Conservation (phyloP, 805 yeast species). For the Kodamaea neixiangensis region DNA sequence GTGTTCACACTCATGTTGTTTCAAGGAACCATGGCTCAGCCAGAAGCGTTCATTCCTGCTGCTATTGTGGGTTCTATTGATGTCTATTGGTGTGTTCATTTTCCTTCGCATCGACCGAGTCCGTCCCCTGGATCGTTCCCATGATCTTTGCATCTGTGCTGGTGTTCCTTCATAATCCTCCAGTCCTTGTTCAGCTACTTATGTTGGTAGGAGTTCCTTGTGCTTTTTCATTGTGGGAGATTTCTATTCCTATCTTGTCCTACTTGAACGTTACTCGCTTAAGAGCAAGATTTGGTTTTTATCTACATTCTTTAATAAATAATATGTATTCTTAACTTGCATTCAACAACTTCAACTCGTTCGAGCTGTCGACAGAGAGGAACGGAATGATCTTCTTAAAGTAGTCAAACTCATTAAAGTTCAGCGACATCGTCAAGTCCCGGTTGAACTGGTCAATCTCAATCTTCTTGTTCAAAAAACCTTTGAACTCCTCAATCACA, state of each 20-base stretch:
- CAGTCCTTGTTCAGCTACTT: constrained; percentile 54
- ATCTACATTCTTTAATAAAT: not conserved
- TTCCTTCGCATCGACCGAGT: constrained; percentile 22
- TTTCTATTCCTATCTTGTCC: constrained; percentile 49
- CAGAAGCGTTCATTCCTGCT: constrained; percentile 21
- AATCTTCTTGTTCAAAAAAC: constrained; percentile 34
- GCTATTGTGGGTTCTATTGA: constrained; percentile 24
- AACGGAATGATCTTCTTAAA: constrained; percentile 41
- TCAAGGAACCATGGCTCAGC: constrained; percentile 13
- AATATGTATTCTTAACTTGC: constrained; percentile 22
- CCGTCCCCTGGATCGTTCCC: constrained; percentile 23
- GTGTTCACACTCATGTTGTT: constrained; percentile 16
- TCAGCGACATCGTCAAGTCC: constrained; percentile 8
- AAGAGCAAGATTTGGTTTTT: constrained; percentile 46
- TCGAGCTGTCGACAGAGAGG: constrained; percentile 36
- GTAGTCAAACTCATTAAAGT: constrained; percentile 30
- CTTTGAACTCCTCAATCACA: constrained; percentile 49
- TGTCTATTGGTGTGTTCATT: constrained; percentile 25
- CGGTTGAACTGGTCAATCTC: constrained; percentile 28
- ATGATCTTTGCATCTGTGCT: constrained; percentile 23
- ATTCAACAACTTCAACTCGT: constrained; percentile 31
- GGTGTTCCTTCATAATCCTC: constrained; percentile 38
- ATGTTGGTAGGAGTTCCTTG: constrained; percentile 59
- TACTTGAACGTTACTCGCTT: constrained; percentile 45
- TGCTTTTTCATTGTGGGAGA: constrained; percentile 49